Evolutionary conservation across 768 basidiomycete genomes (phyloP), one percentile per base, ranked within the genome.

Genomic region (Tulasnella sp.): DNA sequence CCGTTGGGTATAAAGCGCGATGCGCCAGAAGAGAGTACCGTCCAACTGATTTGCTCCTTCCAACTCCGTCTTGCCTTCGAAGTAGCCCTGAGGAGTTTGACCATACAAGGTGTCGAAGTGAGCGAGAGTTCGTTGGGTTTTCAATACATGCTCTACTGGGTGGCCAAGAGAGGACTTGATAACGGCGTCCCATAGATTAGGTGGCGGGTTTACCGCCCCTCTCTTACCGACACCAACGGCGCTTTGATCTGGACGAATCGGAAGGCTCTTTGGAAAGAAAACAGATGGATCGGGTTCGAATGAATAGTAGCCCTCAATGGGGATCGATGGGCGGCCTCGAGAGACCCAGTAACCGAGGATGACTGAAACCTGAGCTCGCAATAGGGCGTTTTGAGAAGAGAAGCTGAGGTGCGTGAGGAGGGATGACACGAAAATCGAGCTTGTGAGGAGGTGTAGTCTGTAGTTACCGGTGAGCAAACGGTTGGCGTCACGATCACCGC

Each of bases 21-120:
- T 85, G 71, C 91, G 86, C 52, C 91, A 81, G 83, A 94, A 94
- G 74, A 94, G 81, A 24, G 88, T 89, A 12, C 92, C 92, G 83
- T 93, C 92, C 16, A 90, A 82, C 40, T 81, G 83, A 75, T 89
- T 89, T 7, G 87, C 87, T n/a, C 88, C 91, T 19, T 86, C 85
- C 58, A 91, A 84, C 24, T n/a, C 10, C 6, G 58, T 62, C 18
- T 21, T 24, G 58, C 58, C 58, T 75, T 89, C 31, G n/a, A 58
- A 78, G 86, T 18, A 82, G 81, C 12, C 82, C 82, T 42, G 76
- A 62, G 14, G 77, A 52, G 39, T 77, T 18, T 68, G 31, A 10
- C 76, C 75, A 71, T 80, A 80, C 3, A 34, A 16, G 24, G 27
- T 27, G 21, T 40, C 76, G 21, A 42, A 79, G 74, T 80, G 58